phyloP scores from a whole-genome alignment of 495 filamentous ascomycete species.

The Daldinia vernicosa region DNA sequence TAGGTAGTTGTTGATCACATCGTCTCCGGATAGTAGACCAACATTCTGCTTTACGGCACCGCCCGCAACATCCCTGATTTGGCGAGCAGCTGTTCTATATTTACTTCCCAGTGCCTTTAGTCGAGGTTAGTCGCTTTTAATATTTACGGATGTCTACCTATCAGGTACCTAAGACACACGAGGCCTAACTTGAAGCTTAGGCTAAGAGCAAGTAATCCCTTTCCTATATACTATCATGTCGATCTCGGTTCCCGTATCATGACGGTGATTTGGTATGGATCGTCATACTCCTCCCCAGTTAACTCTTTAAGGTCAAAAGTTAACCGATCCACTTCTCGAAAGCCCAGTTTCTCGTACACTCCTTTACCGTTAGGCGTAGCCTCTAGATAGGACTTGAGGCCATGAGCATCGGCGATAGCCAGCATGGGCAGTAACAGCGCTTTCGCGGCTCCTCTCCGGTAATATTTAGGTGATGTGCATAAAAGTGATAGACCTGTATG shows the following conservation, averaged over 20 bases:
- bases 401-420: conserved; percentile 41
- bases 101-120: neutral
- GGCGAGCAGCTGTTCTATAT: neutral
- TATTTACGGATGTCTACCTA: neutral
- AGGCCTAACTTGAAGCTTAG: neutral
- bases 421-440: conserved; percentile 45
- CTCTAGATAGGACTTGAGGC: conserved; percentile 46
- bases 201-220: neutral
- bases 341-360: conserved; percentile 51
- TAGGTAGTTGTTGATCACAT: neutral
- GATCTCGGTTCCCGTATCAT: conserved; percentile 44
- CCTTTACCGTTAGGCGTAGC: conserved; percentile 46
- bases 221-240: conserved; percentile 4
- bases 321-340: conserved; percentile 45
- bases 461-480: conserved; percentile 51
- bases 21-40: neutral
- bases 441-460: conserved; percentile 47
- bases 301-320: conserved; percentile 44
- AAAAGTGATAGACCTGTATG: conserved; percentile 43
- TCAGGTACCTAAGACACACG: neutral
- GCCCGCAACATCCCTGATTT: neutral
- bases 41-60: neutral
- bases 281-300: conserved; percentile 18
- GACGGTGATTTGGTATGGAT: conserved; percentile 27
- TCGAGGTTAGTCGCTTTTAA: neutral